Percentiles rank a stretch among this genome's conserved stretches.
Evolutionary conservation across 2,329 filamentous ascomycete genomes (phyloP).

Genomic region (Ophiostoma montium): DNA sequence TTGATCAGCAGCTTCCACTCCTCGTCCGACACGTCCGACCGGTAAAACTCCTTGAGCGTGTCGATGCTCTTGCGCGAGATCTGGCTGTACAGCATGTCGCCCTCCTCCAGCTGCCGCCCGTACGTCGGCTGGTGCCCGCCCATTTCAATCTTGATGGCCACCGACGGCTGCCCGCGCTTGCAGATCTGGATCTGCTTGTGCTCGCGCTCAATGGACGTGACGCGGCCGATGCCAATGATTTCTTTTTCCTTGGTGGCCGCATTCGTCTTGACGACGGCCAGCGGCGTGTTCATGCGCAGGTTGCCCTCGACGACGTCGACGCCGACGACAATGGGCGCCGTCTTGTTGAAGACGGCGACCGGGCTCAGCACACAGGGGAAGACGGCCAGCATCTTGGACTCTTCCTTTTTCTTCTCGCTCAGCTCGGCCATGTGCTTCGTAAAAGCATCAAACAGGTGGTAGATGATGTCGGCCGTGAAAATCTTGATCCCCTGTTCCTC

Average conservation of each 20-base stretch:
- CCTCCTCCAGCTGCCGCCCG: constrained; percentile 87
- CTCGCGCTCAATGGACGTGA: constrained; percentile 93
- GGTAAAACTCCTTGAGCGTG: constrained; percentile 90
- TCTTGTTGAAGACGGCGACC: constrained; percentile 98
- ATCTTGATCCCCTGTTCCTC: constrained; percentile 94
- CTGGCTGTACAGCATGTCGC: constrained; percentile 72
- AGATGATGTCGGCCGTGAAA: constrained; percentile 98
- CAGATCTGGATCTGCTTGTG: constrained; percentile 88
- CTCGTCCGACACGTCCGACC: constrained; percentile 72
- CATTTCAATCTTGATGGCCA: constrained; percentile 94
- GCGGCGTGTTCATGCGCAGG: constrained; percentile 74
- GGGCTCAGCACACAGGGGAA: constrained; percentile 86
- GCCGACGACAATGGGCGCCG: constrained; percentile 83
- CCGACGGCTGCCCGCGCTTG: constrained; percentile 94
- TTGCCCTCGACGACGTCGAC: constrained; percentile 90
- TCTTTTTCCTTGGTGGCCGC: constrained; percentile 69
- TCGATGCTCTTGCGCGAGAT: constrained; percentile 85
- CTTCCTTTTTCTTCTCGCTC: constrained; percentile 85
- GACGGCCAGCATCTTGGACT: constrained; percentile 86
- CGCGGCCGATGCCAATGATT: constrained; percentile 73
- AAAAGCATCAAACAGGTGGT: constrained; percentile 94
- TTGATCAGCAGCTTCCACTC: constrained; percentile 94
- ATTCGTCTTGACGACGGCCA: constrained; percentile 76
- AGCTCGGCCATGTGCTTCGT: constrained; percentile 86
- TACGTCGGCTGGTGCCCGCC: constrained; percentile 85